Conservation (phyloP, 495 filamentous ascomycete genomes). For the Penicillium subrubescens region DNA sequence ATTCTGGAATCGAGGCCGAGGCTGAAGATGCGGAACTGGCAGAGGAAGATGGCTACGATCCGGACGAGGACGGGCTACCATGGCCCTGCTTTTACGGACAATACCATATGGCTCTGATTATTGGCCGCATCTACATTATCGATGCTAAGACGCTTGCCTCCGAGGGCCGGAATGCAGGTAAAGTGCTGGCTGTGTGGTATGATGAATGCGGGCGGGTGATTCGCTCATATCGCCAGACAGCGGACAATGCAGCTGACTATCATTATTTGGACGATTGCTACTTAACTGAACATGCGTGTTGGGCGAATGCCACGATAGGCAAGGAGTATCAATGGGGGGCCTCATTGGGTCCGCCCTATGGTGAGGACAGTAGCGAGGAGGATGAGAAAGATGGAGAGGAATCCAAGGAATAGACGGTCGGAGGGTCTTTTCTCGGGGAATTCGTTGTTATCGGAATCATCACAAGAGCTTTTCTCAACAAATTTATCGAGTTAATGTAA, state of each 20-base stretch:
- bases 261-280: not conserved
- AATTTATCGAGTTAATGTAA: no score
- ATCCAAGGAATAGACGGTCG: no score
- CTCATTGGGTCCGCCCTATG: not conserved
- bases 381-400: not conserved
- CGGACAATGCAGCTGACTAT: not conserved
- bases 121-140: constrained; percentile 9
- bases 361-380: not conserved
- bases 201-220: constrained; percentile 14
- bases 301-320: constrained; percentile 7
- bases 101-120: not conserved
- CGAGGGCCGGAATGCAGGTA: constrained; percentile 13
- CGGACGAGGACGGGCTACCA: constrained; percentile 6
- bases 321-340: constrained; percentile 9
- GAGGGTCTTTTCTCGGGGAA: no score
- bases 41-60: constrained; percentile 9
- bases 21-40: not conserved
- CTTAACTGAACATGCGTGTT: constrained; percentile 3
- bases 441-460: no score
- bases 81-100: constrained; percentile 1
- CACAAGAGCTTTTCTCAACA: no score
- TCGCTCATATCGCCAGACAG: constrained; percentile 5
- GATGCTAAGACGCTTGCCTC: constrained; percentile 13
- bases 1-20: not conserved
- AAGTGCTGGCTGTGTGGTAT: constrained; percentile 9